Evolutionary conservation across 768 basidiomycete genomes (phyloP).

Genomic region (Amanita inopinata): DNA sequence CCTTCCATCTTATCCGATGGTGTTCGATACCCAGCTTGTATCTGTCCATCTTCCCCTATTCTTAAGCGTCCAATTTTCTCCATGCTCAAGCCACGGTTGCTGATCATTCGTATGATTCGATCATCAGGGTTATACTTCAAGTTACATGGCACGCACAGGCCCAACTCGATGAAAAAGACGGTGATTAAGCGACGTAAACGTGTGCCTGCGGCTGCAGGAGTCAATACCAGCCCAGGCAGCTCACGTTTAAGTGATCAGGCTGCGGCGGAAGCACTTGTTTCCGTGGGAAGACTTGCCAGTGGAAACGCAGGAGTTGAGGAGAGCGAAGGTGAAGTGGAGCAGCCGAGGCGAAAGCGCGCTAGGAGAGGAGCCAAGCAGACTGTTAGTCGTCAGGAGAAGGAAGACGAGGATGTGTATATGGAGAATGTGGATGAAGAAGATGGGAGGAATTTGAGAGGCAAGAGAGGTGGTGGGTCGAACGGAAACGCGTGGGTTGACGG

Average conservation of each 20-base stretch:
- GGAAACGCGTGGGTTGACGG: constrained; percentile 17
- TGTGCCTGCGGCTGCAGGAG: constrained; percentile 80
- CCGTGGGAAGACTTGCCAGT: constrained; percentile 52
- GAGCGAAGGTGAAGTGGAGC: constrained; percentile 36
- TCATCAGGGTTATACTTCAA: constrained; percentile 90
- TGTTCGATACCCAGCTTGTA: constrained; percentile 38
- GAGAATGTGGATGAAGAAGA: constrained; percentile 29
- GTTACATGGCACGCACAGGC: constrained; percentile 92
- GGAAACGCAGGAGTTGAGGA: constrained; percentile 27
- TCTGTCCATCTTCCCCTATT: too few species aligned
- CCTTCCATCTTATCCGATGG: constrained; percentile 9
- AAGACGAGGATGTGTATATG: constrained; percentile 42
- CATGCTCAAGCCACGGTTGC: too few species aligned
- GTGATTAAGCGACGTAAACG: constrained; percentile 98
- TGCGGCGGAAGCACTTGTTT: constrained; percentile 81
- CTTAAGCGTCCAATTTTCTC: too few species aligned
- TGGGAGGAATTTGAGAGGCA: constrained; percentile 13
- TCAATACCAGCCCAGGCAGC: constrained; percentile 17
- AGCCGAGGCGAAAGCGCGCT: constrained; percentile 52
- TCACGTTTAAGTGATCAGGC: constrained; percentile 67
- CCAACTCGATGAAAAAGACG: constrained; percentile 98
- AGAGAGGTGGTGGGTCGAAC: constrained; percentile 9
- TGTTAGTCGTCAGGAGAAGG: constrained; percentile 16
- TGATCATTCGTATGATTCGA: background rate
- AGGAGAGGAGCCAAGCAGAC: constrained; percentile 22